phyloP scores from a whole-genome alignment of 2,329 filamentous ascomycete genomes.

The Stagonosporopsis chrysanthemi region DNA sequence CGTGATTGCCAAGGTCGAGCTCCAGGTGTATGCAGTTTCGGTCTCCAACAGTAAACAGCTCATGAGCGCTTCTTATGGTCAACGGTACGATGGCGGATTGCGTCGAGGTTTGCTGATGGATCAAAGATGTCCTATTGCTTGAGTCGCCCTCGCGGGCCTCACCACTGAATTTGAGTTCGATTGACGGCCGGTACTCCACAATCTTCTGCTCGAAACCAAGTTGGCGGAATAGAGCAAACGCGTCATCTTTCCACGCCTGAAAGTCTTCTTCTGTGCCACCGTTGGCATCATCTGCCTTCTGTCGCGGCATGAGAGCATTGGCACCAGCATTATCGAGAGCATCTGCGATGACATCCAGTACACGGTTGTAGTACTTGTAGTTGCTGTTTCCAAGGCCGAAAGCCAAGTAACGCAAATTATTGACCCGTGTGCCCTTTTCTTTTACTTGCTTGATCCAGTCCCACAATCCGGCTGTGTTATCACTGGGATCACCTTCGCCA shows the following conservation, averaged over 20 bases:
- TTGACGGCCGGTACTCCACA: conserved; percentile 43
- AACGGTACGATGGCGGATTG: conserved; percentile 45
- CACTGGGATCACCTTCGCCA: conserved; percentile 51
- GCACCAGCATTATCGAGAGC: conserved; percentile 46
- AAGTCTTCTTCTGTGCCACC: conserved; percentile 56
- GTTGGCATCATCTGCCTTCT: conserved; percentile 52
- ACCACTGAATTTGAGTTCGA: conserved; percentile 33
- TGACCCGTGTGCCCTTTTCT: conserved; percentile 27
- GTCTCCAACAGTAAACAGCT: conserved; percentile 46
- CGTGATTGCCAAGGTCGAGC: conserved; percentile 48
- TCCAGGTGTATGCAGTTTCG: conserved; percentile 54
- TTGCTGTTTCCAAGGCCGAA: conserved; percentile 58
- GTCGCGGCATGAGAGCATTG: conserved; percentile 40
- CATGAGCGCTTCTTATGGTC: conserved; percentile 40
- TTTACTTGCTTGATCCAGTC: conserved; percentile 45
- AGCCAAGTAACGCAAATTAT: conserved; percentile 50
- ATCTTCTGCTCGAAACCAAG: conserved; percentile 46
- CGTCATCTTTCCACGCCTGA: conserved; percentile 51
- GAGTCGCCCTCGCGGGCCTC: conserved; percentile 22
- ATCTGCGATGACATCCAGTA: conserved; percentile 48
- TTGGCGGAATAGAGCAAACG: conserved; percentile 44
- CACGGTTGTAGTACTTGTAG: conserved; percentile 57
- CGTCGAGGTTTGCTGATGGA: conserved; percentile 39
- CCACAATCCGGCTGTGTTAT: conserved; percentile 48
- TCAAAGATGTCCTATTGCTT: conserved; percentile 32